Evolutionary conservation across 208 protist species (phyloP).

Genomic region (Leishmania mexicana): DNA sequence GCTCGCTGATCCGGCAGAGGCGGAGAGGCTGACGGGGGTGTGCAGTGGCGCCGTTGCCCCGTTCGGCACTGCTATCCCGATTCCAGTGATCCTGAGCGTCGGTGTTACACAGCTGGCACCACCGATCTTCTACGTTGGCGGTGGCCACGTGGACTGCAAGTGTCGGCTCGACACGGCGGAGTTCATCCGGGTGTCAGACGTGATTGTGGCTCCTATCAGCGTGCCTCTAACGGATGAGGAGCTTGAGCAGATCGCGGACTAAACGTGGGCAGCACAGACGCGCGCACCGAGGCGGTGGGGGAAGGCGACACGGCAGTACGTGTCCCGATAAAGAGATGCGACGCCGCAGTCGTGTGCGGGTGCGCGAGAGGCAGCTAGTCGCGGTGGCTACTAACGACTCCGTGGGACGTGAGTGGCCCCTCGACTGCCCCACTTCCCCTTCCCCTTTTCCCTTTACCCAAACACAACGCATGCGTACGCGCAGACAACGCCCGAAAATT

Average conservation of each 20-base stretch:
- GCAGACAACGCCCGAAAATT: neutral
- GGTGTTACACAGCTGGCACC: constrained; percentile 51
- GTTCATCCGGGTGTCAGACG: constrained; percentile 58
- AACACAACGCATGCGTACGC: neutral
- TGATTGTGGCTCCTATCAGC: constrained; percentile 69
- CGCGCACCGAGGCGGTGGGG: neutral
- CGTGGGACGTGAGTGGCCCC: neutral
- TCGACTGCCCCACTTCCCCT: too few species aligned
- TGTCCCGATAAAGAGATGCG: neutral
- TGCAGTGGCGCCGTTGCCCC: constrained; percentile 73
- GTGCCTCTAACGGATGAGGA: constrained; percentile 71
- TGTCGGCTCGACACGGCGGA: constrained; percentile 63
- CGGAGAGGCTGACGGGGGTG: constrained; percentile 71
- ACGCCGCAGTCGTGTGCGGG: neutral
- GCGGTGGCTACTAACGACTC: neutral
- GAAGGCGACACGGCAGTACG: neutral
- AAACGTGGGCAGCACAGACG: neutral
- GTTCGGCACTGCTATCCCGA: constrained; percentile 47
- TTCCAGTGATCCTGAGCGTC: constrained; percentile 80
- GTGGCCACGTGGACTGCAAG: constrained; percentile 88
- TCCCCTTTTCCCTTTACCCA: neutral
- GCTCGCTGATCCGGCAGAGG: constrained; percentile 53
- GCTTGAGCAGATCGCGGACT: constrained; percentile 51
- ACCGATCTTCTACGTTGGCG: constrained; percentile 70
- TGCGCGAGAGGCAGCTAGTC: neutral